Evolutionary conservation across 192 early-diverging fungal species (phyloP), one percentile per base, ranked within the genome.

Genomic region (Gigaspora rosea): DNA sequence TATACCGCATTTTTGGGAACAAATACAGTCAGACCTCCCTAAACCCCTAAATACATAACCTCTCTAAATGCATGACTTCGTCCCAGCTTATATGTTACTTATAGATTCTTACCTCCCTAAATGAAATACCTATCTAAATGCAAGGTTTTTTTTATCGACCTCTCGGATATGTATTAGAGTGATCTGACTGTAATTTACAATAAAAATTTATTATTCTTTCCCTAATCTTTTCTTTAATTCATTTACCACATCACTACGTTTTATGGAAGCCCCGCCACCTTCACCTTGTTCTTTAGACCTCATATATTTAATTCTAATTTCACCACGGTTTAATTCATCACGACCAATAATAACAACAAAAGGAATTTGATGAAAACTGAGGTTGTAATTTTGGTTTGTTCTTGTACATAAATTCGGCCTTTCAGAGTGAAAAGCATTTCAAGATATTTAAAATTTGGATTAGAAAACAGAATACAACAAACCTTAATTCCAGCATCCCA

Each of bases 301-400:
- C 94, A 95, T 95, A 65, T 92, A 90, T 87, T 98, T 96, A 71
- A 99, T 86, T 82, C 91, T 93, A 57, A 98, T 90, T n/a, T 91
- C 78, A 22, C 94, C 94, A 32, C 88, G 82, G 59, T 88, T 88
- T 33, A 97, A 62, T 83, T 98, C 96, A 76, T 91, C 88, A 32
- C 86, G 81, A 61, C 96, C 96, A 68, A 99, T 86, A 72, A 97
- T 94, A 52, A 99, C 91, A 1, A 92, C 94, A 63, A 94, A 89
- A 2, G 97, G 97, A 73, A 99, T 96, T 69, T 90, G 88, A 58
- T 59, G 90, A 87, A 81, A 90, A 95, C 83, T 99, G 95, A 6
- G 79, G 80, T 61, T 92, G 90, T 62, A 93, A 84, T 75, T 91
- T 88, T 12, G 95, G 93, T 81, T 98, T 96, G n/a, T 83, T 82